These are phyloP conservation scores for Paramecium pentaurelia DNA, from an alignment of 73 alveolate species.

Conservation along the genomic window DNA sequence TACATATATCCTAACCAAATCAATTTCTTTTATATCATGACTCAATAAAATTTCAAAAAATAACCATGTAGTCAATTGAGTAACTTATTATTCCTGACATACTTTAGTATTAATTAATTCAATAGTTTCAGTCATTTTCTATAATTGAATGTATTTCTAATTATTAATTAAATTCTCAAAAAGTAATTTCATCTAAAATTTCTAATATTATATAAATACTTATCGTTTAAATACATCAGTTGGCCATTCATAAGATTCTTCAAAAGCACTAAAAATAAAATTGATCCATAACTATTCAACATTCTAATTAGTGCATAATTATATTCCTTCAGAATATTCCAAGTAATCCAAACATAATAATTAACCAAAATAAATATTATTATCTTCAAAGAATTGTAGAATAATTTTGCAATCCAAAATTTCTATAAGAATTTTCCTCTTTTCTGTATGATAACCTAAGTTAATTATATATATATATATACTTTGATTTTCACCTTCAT, in stretches of 20 bases:
- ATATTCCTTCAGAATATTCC: background rate
- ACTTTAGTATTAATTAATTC: background rate
- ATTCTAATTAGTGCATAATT: background rate
- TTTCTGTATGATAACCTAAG: background rate
- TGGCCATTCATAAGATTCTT: conserved; percentile 3
- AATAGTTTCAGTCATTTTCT: background rate
- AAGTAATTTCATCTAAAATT: background rate
- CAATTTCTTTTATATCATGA: background rate
- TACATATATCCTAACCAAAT: background rate
- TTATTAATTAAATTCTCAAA: background rate
- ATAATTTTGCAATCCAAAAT: background rate
- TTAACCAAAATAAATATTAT: background rate
- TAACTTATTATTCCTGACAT: background rate
- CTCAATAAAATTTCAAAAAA: background rate
- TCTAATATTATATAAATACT: background rate
- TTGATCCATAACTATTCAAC: background rate
- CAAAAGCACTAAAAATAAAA: background rate
- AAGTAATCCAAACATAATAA: background rate
- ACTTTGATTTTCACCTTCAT: background rate
- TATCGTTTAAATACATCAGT: background rate
- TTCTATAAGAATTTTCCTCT: background rate
- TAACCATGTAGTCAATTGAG: background rate
- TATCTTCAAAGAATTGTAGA: background rate
- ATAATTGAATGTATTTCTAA: background rate
- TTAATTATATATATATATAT: background rate